A percentile compares a stretch with the other conserved stretches of the same genome.
Evolutionary conservation across 1,139 yeast species (phyloP).

Genomic region (Suhomyces terraborum): DNA sequence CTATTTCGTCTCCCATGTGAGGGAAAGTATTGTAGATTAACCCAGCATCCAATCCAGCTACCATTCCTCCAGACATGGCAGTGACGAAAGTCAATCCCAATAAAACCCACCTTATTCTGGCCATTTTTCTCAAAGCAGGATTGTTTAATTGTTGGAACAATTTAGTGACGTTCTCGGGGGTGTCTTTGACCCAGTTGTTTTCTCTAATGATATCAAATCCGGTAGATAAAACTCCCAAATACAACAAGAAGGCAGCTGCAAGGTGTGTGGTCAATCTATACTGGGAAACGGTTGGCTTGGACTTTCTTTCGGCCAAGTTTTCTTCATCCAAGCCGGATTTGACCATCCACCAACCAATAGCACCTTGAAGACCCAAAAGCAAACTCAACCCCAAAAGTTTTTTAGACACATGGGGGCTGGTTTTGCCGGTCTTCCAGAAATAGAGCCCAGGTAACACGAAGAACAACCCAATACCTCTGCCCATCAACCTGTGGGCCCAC

Average conservation of each 20-base stretch:
- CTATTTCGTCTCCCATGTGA: conserved; percentile 82
- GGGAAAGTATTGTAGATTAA: conserved; percentile 95
- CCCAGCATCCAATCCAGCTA: conserved; percentile 98
- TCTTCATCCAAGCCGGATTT: conserved; percentile 89
- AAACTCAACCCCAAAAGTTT: conserved; percentile 72
- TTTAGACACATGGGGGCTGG: conserved; percentile 69
- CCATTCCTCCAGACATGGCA: conserved; percentile 97
- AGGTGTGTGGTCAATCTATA: conserved; percentile 92
- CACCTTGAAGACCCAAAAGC: conserved; percentile 88
- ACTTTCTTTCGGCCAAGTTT: conserved; percentile 73
- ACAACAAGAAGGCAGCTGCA: conserved; percentile 88
- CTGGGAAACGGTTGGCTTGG: conserved; percentile 95
- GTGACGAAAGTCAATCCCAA: conserved; percentile 76
- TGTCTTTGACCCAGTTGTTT: conserved; percentile 53
- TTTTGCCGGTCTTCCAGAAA: conserved; percentile 65
- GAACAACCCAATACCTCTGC: conserved; percentile 83
- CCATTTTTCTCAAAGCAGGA: conserved; percentile 59
- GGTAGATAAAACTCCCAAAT: conserved; percentile 87
- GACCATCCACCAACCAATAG: conserved; percentile 99
- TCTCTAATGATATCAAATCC: conserved; percentile 84
- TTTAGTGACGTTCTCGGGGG: conserved; percentile 56
- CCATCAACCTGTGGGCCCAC: conserved; percentile 94
- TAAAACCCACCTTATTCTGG: conserved; percentile 56
- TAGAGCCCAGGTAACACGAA: conserved; percentile 85
- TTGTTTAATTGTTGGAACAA: conserved; percentile 53